Base-by-base conservation (phyloP, 345 rosid genomes). In the Rhodamnia argentea region DNA sequence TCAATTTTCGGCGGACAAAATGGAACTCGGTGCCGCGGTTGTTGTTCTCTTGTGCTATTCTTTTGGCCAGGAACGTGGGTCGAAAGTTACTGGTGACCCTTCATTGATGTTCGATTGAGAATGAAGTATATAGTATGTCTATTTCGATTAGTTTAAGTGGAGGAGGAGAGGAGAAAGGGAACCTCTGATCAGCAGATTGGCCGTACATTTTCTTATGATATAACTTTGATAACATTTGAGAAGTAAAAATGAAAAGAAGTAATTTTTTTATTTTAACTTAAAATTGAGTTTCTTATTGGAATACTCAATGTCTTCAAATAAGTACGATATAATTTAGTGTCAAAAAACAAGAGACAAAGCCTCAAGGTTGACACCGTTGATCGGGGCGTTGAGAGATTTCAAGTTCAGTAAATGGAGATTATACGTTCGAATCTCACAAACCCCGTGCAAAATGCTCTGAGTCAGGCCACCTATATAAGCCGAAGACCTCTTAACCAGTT, bases 21-120 rank as follows among this genome's bases (percentile, higher is more conserved):
- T 78, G 84, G 62, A 83, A 87, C 93, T 90, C 95, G 93, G 93
- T 92, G 86, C 81, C 81, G 81, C 81, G 0, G 81, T 44, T 10
- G 78, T 37, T 37, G 78, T 70, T 84, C 78, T 56, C 26, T 84
- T 83, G 10, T 55, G 81, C 81, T 70, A 24, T 70, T 37, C 81
- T 18, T 37, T 18, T 37, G 26, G 81, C 81, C 47, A 5, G 81
- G 47, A 64, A 70, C 22, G 24, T 42, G 81, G 11, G 47, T 70
- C 81, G 81, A 70, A 20, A 37, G 23, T 18, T 37, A 22, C 47
- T 37, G 81, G 47, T 9, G 81, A 37, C 47, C 47, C 47, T 70
- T 70, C 47, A 70, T 70, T 70, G 81, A 70, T 70, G 40, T 37
- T 32, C 20, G 24, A 70, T 70, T 70, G 78, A 70, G 81, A 37